Evolutionary conservation across 2,329 filamentous ascomycete species (phyloP).

Genomic region (Aspergillus neotritici): DNA sequence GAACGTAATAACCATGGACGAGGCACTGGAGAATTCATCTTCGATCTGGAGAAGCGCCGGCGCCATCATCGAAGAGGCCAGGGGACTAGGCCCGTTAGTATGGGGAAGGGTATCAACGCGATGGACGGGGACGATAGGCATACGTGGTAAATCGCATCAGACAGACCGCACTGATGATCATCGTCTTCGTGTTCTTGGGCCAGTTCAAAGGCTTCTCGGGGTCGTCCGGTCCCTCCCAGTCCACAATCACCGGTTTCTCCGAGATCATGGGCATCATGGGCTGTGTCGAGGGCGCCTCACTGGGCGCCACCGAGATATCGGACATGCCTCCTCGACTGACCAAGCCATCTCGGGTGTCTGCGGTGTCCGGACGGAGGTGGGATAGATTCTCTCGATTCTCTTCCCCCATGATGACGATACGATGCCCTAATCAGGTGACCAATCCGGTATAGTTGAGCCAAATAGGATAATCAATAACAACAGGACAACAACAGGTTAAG

Average conservation of each 20-base stretch:
- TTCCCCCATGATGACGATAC: too few species aligned
- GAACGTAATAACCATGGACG: constrained; percentile 5
- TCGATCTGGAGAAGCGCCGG: constrained; percentile 3
- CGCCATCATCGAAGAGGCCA: constrained; percentile 10
- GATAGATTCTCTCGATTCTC: too few species aligned
- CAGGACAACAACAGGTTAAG: too few species aligned
- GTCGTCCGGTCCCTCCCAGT: constrained; percentile 57
- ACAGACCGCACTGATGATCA: constrained; percentile 23
- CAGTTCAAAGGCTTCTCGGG: constrained; percentile 56
- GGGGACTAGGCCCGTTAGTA: background rate
- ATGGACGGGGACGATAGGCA: constrained; percentile 28
- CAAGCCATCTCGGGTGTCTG: too few species aligned
- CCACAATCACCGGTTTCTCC: constrained; percentile 39
- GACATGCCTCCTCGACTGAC: too few species aligned
- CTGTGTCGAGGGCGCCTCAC: too few species aligned
- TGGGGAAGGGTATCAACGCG: constrained; percentile 15
- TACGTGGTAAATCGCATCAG: background rate
- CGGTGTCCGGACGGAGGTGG: too few species aligned
- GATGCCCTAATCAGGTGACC: too few species aligned
- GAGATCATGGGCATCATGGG: too few species aligned
- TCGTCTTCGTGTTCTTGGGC: constrained; percentile 19
- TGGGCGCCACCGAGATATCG: too few species aligned
- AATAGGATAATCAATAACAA: too few species aligned
- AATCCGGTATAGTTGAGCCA: too few species aligned
- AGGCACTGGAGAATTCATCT: constrained; percentile 2